Percentiles rank a stretch among this genome's conserved stretches.
Conservation (phyloP, 345 rosid species). For the Eucalyptus camaldulensis region DNA sequence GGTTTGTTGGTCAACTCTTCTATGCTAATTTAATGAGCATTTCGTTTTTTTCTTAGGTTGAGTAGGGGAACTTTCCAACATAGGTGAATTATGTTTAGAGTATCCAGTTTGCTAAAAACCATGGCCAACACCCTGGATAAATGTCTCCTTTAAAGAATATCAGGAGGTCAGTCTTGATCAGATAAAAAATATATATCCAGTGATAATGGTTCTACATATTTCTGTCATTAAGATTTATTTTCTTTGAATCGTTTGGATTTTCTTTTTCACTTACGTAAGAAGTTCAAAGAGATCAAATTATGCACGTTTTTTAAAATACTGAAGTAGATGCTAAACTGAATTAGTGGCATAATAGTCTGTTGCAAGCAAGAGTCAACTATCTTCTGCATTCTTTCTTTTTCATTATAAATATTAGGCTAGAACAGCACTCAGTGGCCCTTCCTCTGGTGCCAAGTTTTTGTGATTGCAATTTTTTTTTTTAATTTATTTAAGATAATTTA, state of each 20-base stretch:
- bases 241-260: neutral
- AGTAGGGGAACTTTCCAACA: neutral
- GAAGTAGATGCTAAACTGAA: neutral
- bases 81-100: neutral
- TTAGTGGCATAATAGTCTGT: neutral
- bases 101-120: neutral
- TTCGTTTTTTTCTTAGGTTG: neutral
- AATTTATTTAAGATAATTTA: neutral
- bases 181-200: neutral
- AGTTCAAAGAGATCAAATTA: neutral
- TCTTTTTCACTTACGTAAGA: neutral
- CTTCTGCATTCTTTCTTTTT: neutral
- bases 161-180: neutral
- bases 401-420: neutral
- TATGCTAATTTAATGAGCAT: neutral
- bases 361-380: neutral
- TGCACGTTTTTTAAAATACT: neutral
- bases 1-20: constrained; percentile 29
- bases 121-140: neutral
- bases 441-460: neutral
- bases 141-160: neutral
- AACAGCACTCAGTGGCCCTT: neutral
- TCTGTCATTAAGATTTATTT: neutral
- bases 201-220: neutral
- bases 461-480: neutral